Evolutionary conservation across 2,329 filamentous ascomycete genomes (phyloP), one percentile per base, ranked within the genome.

Genomic region (Aureobasidium subglaciale): DNA sequence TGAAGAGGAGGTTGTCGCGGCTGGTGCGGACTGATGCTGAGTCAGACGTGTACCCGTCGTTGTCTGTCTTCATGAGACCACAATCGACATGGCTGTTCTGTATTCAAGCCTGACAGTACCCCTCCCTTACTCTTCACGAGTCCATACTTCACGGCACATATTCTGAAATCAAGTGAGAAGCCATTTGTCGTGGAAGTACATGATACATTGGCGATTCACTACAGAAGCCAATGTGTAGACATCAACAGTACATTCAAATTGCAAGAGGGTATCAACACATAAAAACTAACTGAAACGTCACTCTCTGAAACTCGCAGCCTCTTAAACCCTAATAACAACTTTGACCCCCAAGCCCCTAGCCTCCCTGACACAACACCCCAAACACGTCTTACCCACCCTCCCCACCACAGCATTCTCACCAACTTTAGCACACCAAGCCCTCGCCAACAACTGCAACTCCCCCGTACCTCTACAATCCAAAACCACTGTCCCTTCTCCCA

Each of bases 401-500:
- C 84, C 87, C 59, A 91, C 77, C 16, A 91, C 67, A 20, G 87
- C 87, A 66, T 90, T 86, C 77, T 84, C 85, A 2, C 87, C 87
- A 61, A 79, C 82, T 64, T 88, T 83, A 0, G 87, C 84, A 66
- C 88, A 91, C 61, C 88, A 76, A 1, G 87, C 86, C 46, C 87
- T 75, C 1, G 84, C 85, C 52, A 91, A 71, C 8, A 90, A 78
- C 68, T 90, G 86, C 65, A 87, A 74, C 11, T 81, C 85, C 1
- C 80, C 80, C 56, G 81, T 81, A 35, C 83, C 79, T 22, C 83
- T 73, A 16, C 75, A 74, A 60, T 78, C 75, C 10, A 78, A 64
- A 4, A 76, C 65, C 1, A 74, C 63, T 1, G 74, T 64, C 34
- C 63, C 62, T n/a, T 65, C 65, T 9, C 65, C 65, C 10, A 58